Base-by-base conservation (phyloP, 2,329 filamentous ascomycete genomes). In the Aspergillus chevalieri region DNA sequence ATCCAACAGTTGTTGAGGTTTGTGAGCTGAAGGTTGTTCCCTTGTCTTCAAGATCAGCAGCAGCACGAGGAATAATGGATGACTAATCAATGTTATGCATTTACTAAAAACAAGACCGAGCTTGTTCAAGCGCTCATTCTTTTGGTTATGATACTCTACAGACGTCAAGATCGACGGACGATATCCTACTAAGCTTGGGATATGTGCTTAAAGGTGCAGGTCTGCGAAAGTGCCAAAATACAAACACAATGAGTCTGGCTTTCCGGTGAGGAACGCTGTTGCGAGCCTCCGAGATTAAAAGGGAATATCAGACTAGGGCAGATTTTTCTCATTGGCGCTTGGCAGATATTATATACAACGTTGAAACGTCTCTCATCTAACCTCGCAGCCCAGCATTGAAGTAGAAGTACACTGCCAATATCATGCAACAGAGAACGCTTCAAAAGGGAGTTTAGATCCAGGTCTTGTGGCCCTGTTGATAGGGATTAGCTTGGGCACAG, bases 391-490 rank as follows among this genome's bases (percentile, higher is more conserved):
- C 53, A 58, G 58, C 58, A 55, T 50, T 52, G 54, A 54, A 61
- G 57, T 66, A 68, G 63, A 66, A 65, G 59, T 66, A 65, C 64
- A 69, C 60, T 62, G 57, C 58, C 59, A 59, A 56, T 53, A 19
- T 49, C 22, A 46, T 50, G 43, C 15, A 48, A 56, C 34, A 44
- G 26, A 38, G 44, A 39, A 21, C 19, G 24, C 50, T 30, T 45
- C 44, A 39, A 48, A 49, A 51, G 41, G 48, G 52, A 36, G 68
- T 64, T 53, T 63, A 64, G 58, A 68, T 80, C 78, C 80, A 83
- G 52, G 82, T 84, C 79, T 84, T 85, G 74, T 85, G 76, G 65
- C 82, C 82, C 79, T 75, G 44, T 64, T 55, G 8, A 12, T 46
- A 44, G 47, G 26, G 38, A 47, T 62, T 57, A 67, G 60, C 46